Evolutionary conservation across 768 basidiomycete species (phyloP), one percentile per base, ranked within the genome.

Genomic region (Lentinus brumalis): DNA sequence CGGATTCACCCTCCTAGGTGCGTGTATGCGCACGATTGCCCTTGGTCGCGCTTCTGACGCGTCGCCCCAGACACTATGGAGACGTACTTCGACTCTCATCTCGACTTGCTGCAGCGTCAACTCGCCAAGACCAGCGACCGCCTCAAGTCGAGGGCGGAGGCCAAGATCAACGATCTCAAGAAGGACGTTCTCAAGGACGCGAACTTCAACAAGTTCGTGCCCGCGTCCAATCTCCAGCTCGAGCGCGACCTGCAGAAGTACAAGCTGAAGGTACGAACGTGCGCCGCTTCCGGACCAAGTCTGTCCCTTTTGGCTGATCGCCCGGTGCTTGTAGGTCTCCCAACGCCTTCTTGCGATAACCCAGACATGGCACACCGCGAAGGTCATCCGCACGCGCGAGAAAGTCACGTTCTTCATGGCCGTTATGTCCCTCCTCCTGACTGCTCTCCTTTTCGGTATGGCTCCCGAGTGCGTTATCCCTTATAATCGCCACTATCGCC

Each of bases 321-420:
- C 46, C 18, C 30, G 49, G 31, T 11, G 5, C 35, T 11, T 40
- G n/a, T 57, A 96, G 95, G 82, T 96, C 40, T 88, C 91, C 0
- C 79, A 80, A 53, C 90, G 94, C 47, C 87, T 97, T 78, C 84
- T 88, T 26, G 80, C 81, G 2, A 77, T 99, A n/a, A 76, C 87
- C 35, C 78, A 84, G 11, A 88, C 92, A 35, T 99, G 97, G 97
- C 91, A 96, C 68, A 95, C 94, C 14, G 89, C 94, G 3, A 92
- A 93, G 73, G 89, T 91, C 16, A 85, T 93, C 45, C 83, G 89
- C 18, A 90, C 91, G 32, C 83, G 89, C 52, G 90, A 92, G 66
- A 92, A 94, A 73, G 77, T 93, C 39, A 91, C 93, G 0, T 99
- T 98, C 79, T 92, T 98, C 77, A 84, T 92, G 69, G 92, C 95